These are phyloP conservation scores for Pythium aristosporum DNA, from an alignment of 352 stramenopile species.

Conservation along the genomic window DNA sequence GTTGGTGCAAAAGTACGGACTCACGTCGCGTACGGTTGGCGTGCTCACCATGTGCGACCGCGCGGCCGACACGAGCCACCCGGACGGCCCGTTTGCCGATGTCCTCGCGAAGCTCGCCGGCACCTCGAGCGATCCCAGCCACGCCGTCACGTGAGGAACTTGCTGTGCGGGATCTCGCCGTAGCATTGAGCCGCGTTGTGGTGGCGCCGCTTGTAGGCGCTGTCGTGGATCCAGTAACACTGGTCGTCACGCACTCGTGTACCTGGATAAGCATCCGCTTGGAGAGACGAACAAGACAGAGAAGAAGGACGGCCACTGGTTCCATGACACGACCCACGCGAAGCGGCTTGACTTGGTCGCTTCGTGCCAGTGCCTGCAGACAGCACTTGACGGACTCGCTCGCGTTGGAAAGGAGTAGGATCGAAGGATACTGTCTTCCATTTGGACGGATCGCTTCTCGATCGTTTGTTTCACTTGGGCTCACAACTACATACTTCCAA, in stretches of 20 bases:
- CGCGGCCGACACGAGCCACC: slow-evolving; percentile 25
- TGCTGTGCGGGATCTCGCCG: neutral
- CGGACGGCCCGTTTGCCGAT: slow-evolving; percentile 25
- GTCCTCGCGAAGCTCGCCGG: slow-evolving; percentile 32
- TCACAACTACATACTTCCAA: neutral
- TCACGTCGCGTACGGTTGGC: slow-evolving; percentile 34
- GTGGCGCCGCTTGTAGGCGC: slow-evolving; percentile 11
- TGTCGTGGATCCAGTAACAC: neutral
- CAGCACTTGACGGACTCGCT: slow-evolving; percentile 1
- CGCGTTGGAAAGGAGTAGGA: neutral
- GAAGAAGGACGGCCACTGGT: slow-evolving; percentile 10
- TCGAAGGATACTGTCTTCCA: neutral
- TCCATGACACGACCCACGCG: slow-evolving; percentile 2
- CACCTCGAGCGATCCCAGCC: slow-evolving; percentile 12
- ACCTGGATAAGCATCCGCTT: slow-evolving; percentile 12
- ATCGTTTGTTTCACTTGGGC: neutral
- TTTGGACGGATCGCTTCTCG: neutral
- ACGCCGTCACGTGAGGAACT: neutral
- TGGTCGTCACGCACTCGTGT: neutral
- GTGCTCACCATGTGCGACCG: slow-evolving; percentile 52
- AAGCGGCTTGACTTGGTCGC: neutral
- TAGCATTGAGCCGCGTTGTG: slow-evolving; percentile 6
- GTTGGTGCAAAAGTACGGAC: slow-evolving; percentile 37
- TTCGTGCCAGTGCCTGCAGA: neutral
- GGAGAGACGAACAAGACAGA: neutral